A percentile compares a stretch with the other conserved stretches of the same genome.
phyloP scores from a whole-genome alignment of 805 yeast genomes.

The Vanderwaltozyma verrucispora region DNA sequence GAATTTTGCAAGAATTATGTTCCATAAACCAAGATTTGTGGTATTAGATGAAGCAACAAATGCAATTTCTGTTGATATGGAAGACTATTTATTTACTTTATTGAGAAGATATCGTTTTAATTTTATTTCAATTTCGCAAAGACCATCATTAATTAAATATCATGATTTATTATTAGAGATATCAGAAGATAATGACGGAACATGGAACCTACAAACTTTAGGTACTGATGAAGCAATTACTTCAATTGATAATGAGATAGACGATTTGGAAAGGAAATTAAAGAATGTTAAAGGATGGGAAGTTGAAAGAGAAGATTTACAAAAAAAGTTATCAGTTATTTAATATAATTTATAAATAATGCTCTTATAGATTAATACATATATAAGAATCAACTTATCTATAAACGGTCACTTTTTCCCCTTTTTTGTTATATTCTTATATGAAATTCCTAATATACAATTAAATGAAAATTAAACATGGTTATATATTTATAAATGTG shows the following conservation, averaged over 20 bases:
- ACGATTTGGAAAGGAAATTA: constrained; percentile 50
- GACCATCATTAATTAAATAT: constrained; percentile 75
- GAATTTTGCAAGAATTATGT: constrained; percentile 76
- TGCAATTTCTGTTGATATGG: constrained; percentile 84
- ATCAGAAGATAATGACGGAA: constrained; percentile 42
- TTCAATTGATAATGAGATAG: constrained; percentile 67
- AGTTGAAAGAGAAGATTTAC: constrained; percentile 48
- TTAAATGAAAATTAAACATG: neutral
- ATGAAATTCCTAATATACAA: neutral
- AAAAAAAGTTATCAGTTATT: constrained; percentile 24
- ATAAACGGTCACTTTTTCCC: no score
- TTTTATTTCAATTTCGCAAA: constrained; percentile 70
- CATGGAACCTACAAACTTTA: constrained; percentile 52
- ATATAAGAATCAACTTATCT: no score
- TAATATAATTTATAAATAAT: constrained; percentile 9
- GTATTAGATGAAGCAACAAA: constrained; percentile 90
- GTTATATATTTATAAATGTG: no score
- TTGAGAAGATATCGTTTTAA: constrained; percentile 63
- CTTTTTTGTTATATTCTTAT: no score
- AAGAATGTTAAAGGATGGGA: constrained; percentile 50
- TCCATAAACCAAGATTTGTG: constrained; percentile 71
- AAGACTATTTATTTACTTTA: constrained; percentile 72
- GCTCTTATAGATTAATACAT: neutral
- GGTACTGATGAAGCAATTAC: constrained; percentile 57
- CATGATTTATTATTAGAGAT: constrained; percentile 70